Evolutionary conservation across 2,329 filamentous ascomycete genomes (phyloP).

Genomic region (Calonectria pteridis): DNA sequence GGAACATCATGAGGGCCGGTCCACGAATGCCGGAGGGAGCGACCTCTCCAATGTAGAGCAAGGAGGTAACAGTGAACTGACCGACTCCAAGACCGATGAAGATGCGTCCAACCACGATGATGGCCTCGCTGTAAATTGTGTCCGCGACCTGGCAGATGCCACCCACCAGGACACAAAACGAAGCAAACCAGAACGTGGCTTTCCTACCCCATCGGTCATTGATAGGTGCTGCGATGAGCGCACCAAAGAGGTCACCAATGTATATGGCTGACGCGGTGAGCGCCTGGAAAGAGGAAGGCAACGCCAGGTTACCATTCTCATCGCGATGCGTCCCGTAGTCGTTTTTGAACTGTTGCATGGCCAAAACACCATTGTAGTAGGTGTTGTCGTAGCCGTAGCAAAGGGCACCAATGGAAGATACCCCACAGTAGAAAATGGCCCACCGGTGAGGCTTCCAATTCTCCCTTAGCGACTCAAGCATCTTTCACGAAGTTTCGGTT

Average conservation of each 20-base stretch:
- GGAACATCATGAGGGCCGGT: slow-evolving; percentile 49
- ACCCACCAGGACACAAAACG: slow-evolving; percentile 44
- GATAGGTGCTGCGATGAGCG: slow-evolving; percentile 50
- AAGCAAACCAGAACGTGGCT: slow-evolving; percentile 49
- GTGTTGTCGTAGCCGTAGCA: slow-evolving; percentile 28
- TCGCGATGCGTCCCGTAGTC: slow-evolving; percentile 40
- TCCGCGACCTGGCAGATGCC: slow-evolving; percentile 35
- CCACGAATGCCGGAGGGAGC: slow-evolving; percentile 44
- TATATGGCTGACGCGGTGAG: slow-evolving; percentile 54
- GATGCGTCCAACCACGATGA: slow-evolving; percentile 37
- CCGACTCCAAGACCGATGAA: slow-evolving; percentile 41
- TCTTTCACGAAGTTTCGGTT: not conserved
- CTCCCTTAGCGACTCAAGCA: not conserved
- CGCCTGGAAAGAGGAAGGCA: slow-evolving; percentile 46
- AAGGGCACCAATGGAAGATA: slow-evolving; percentile 9
- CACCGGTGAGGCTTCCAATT: not conserved
- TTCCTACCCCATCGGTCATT: slow-evolving; percentile 53
- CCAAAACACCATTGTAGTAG: slow-evolving; percentile 45
- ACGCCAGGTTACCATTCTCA: slow-evolving; percentile 33
- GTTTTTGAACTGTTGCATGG: slow-evolving; percentile 45
- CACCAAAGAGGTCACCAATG: slow-evolving; percentile 54
- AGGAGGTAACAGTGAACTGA: slow-evolving; percentile 39
- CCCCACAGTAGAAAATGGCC: slow-evolving; percentile 7
- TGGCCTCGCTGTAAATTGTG: slow-evolving; percentile 27
- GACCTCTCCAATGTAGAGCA: slow-evolving; percentile 44